Evolutionary conservation across 176 grass and related monocot species (phyloP), one percentile per base, ranked within the genome.

Genomic region (Oryza meyeriana): DNA sequence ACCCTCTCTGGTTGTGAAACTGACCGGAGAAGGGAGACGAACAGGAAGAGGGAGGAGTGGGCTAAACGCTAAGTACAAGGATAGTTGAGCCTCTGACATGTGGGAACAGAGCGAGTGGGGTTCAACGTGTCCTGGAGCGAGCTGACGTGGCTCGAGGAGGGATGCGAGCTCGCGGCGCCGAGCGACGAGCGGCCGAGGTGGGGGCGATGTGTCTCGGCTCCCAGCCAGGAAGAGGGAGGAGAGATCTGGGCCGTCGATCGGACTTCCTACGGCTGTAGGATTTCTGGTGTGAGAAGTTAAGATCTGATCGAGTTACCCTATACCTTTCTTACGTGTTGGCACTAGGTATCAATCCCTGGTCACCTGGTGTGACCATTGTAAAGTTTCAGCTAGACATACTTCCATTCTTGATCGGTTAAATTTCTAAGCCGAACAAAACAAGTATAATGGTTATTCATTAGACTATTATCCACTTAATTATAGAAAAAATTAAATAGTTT

Each of bases 121-220:
- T 27, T 76, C 47, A 39, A 59, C 72, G 79, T 80, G 71, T 64
- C 64, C 62, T 75, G 28, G 57, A 20, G 40, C 44, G 69, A 76
- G 69, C 31, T 55, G 57, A 88, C 85, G 80, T 84, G 85, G 76
- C 70, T 52, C 6, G 52, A 72, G 50, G 38, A 50, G 66, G 33
- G 38, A 20, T 55, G 61, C 45, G 57, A 85, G 10, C 29, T 16
- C 26, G 32, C 39, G 13, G 27, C n/a, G 75, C 40, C 33, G 12
- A 40, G 42, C n/a, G 81, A 79, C 64, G 83, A 63, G 78, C 64
- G 81, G 81, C 59, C 83, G 45, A 78, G 66, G 73, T 30, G 61
- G 30, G 64, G 72, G 86, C 64, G 82, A 90, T 90, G 94, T 94
- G 89, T 79, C 72, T 67, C 4, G 63, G 30, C 77, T 88, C 76